These are phyloP conservation scores for Lathyrus tuberosus DNA, from an alignment of 306 rosid species.

Conservation along the genomic window DNA sequence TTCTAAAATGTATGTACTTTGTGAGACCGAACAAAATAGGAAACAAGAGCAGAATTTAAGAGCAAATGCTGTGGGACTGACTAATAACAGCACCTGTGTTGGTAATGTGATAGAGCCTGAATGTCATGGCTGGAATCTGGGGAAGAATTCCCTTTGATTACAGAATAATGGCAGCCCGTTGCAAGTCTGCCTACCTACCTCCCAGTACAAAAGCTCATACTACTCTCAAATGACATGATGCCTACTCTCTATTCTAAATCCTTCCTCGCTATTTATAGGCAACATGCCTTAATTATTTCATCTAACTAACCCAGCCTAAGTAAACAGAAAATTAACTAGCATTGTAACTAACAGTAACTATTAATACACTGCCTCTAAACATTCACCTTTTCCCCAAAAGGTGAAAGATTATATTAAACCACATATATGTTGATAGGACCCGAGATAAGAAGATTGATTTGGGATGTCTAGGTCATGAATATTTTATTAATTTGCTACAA, in stretches of 20 bases:
- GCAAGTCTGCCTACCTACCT: background rate
- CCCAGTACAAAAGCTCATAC: background rate
- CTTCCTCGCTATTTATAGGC: slow-evolving; percentile 3
- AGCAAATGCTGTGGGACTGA: slow-evolving; percentile 27
- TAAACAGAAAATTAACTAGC: background rate
- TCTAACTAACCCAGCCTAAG: slow-evolving; percentile 11
- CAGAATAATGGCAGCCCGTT: background rate
- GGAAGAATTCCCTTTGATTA: background rate
- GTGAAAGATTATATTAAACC: slow-evolving; percentile 1
- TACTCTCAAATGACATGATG: background rate
- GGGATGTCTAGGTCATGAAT: too few relatives aligned
- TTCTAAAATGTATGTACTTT: slow-evolving; percentile 20
- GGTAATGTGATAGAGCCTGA: slow-evolving; percentile 14
- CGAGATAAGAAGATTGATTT: too few relatives aligned
- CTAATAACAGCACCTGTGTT: background rate
- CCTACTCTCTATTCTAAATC: background rate
- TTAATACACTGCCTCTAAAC: background rate
- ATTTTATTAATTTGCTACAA: too few relatives aligned
- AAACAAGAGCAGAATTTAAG: slow-evolving; percentile 28
- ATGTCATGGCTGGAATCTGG: background rate
- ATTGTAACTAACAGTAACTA: background rate
- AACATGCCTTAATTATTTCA: slow-evolving; percentile 2
- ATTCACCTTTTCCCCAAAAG: background rate
- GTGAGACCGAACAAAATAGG: slow-evolving; percentile 2
- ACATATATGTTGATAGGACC: too few relatives aligned